Conservation (phyloP, 257 asterid species). For the Solanum bulbocastanum region DNA sequence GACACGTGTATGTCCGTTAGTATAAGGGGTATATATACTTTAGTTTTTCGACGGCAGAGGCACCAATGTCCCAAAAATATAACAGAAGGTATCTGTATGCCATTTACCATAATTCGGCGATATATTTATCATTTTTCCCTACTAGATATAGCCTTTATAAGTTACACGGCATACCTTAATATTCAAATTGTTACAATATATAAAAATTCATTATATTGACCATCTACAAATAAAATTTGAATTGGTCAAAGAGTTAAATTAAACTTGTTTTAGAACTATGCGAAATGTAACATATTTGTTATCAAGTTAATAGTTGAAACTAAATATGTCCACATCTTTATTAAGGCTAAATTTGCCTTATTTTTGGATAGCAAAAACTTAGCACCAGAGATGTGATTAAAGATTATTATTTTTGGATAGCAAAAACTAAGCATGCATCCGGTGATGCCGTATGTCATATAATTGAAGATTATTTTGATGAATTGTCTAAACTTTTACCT, state of each 20-base stretch:
- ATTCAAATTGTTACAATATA: not conserved
- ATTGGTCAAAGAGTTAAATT: not conserved
- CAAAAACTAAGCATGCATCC: too few species aligned
- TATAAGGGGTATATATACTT: too few species aligned
- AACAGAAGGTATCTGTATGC: too few species aligned
- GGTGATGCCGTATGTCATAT: too few species aligned
- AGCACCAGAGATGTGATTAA: not conserved
- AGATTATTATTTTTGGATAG: too few species aligned
- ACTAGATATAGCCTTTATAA: not conserved
- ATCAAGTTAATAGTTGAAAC: not conserved
- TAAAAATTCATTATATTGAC: not conserved
- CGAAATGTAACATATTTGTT: not conserved
- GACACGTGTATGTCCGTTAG: too few species aligned
- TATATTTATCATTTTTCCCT: too few species aligned
- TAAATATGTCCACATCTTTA: not conserved
- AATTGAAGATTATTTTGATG: too few species aligned
- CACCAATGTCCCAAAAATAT: too few species aligned
- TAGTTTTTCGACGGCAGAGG: rapidly evolving
- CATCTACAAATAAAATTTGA: not conserved
- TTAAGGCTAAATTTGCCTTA: not conserved
- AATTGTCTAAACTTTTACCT: not conserved
- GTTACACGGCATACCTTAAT: not conserved
- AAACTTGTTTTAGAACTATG: not conserved
- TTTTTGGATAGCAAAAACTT: not conserved
- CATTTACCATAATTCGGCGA: too few species aligned